Percentiles rank a stretch among this genome's conserved stretches.
Evolutionary conservation across 2,329 filamentous ascomycete genomes (phyloP).

Genomic region (Geoglossum cookeanum): DNA sequence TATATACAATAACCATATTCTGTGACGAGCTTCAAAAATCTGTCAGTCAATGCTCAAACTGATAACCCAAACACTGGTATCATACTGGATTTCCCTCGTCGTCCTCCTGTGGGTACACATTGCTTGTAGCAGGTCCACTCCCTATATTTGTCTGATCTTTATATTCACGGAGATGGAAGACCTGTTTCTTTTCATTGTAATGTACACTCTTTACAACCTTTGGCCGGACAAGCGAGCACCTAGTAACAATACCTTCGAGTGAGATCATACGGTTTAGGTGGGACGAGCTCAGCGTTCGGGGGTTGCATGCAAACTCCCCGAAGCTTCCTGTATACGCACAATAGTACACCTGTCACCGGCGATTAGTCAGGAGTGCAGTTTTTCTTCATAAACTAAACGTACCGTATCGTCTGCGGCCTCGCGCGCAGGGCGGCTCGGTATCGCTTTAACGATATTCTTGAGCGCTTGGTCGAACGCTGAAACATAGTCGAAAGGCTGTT

Average conservation of each 20-base stretch:
- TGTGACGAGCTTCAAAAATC: slow-evolving; percentile 44
- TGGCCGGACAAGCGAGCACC: slow-evolving; percentile 83
- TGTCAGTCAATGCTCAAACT: slow-evolving; percentile 2
- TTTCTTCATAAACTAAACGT: slow-evolving; percentile 8
- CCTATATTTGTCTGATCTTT: slow-evolving; percentile 91
- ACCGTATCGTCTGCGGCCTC: slow-evolving; percentile 61
- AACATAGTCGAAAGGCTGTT: slow-evolving; percentile 72
- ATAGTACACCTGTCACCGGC: slow-evolving; percentile 45
- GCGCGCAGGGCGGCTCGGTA: slow-evolving; percentile 55
- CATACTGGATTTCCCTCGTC: slow-evolving; percentile 67
- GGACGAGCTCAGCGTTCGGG: slow-evolving; percentile 70
- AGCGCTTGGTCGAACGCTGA: slow-evolving; percentile 80
- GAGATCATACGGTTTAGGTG: slow-evolving; percentile 96
- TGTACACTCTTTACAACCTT: slow-evolving; percentile 98
- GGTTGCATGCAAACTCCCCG: slow-evolving; percentile 86
- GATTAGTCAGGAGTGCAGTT: neutral
- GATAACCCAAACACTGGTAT: slow-evolving; percentile 2
- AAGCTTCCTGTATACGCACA: slow-evolving; percentile 96
- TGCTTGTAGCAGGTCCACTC: slow-evolving; percentile 70
- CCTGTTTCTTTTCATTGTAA: slow-evolving; percentile 72
- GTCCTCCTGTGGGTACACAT: slow-evolving; percentile 86
- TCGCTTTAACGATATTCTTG: slow-evolving; percentile 67
- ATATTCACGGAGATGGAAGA: slow-evolving; percentile 81
- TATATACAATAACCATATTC: slow-evolving; percentile 95
- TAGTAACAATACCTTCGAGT: slow-evolving; percentile 90